Base-by-base conservation (phyloP, 331 rosid genomes). In the Malus hybrid region DNA sequence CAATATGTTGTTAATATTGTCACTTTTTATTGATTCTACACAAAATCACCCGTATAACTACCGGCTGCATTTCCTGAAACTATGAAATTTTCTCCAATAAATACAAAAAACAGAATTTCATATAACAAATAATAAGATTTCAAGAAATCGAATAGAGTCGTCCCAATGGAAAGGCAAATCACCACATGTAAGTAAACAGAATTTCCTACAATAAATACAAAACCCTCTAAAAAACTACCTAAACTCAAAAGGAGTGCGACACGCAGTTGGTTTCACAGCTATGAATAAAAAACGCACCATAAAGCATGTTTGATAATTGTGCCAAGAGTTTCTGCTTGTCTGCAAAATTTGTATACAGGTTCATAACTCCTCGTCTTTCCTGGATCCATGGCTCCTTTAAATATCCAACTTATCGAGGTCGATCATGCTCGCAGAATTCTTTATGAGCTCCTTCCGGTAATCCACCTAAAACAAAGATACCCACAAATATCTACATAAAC, bases 401-500 rank as follows among this genome's bases (percentile, higher is more conserved):
- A 94, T 94, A 80, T 94, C 99, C 56, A 94, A 81, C 73, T 87
- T 93, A 63, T 79, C 87, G 20, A 84, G 63, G 70, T 85, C 77
- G 39, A 94, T 78, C 95, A 73, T 82, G 85, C 81, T 87, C 72
- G 97, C 93, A 29, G 84, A 73, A 28, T 90, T 87, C 74, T 78
- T 82, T 77, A 94, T 90, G 74, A 94, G 86, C 82, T 92, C 92
- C 89, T 90, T 94, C 83, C 99, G 85, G 65, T 26, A 53, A 80
- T 94, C 97, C 77, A 94, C 99, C 99, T 94, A 72, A 42, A 81
- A 77, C 28, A 80, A 39, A 24, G 22, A 34, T 34, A 61, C 39
- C 10, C 44, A 32, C 53, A 19, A 42, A 69, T 2, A 66, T 24
- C n/a, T 16, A 32, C 3, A 28, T 62, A 6, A 48, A n/a, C 52